A percentile compares a stretch with the other conserved stretches of the same genome.
These are phyloP conservation scores for Plasmopara viticola DNA, from an alignment of 352 stramenopile genomes.

Conservation along the genomic window DNA sequence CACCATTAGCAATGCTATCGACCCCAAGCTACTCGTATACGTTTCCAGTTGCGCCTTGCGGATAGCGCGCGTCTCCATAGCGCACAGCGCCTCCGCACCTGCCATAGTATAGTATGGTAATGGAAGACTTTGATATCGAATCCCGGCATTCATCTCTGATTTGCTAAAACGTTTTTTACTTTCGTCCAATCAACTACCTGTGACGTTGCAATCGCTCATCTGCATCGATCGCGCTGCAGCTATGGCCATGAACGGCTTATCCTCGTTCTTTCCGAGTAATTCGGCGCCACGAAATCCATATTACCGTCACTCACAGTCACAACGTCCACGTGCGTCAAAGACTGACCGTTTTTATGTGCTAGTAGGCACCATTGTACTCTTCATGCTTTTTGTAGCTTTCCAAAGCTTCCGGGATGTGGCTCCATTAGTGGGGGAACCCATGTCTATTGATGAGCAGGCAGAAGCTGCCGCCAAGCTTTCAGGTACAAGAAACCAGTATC, in stretches of 20 bases:
- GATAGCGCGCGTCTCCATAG: conserved; percentile 59
- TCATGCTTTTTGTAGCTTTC: conserved; percentile 57
- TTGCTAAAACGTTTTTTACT: conserved; percentile 7
- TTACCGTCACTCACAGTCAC: conserved; percentile 61
- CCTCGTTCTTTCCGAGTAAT: conserved; percentile 63
- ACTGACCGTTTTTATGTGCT: conserved; percentile 58
- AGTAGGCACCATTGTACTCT: conserved; percentile 57
- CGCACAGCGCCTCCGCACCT: conserved; percentile 29
- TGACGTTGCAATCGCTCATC: no score
- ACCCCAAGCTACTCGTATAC: conserved; percentile 57
- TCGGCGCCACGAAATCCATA: conserved; percentile 66
- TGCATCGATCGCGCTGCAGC: no score
- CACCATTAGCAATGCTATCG: conserved; percentile 30
- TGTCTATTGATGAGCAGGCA: conserved; percentile 31
- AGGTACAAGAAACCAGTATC: conserved; percentile 21
- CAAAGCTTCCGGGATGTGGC: conserved; percentile 29
- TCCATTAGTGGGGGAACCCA: not conserved
- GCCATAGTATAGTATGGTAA: conserved; percentile 8
- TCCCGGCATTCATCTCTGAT: conserved; percentile 4
- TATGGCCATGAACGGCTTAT: no score
- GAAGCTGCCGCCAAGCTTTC: conserved; percentile 17
- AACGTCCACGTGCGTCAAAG: conserved; percentile 22
- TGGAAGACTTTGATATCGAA: not conserved
- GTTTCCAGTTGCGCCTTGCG: conserved; percentile 53
- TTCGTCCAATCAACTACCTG: conserved; percentile 15